Conservation (phyloP, 495 filamentous ascomycete genomes). For the Amniculicola lignicola region DNA sequence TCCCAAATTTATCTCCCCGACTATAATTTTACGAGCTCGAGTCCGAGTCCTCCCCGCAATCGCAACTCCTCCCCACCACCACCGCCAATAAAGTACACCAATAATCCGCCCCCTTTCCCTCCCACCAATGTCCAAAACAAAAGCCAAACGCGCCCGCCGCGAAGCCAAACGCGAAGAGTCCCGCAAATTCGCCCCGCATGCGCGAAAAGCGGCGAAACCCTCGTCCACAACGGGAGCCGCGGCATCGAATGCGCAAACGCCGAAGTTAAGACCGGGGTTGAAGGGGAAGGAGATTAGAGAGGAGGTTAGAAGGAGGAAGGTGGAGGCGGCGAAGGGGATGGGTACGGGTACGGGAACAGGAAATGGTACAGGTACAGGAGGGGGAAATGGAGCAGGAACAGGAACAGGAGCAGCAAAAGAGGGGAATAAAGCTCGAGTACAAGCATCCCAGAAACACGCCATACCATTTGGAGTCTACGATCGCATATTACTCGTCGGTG, state of each 20-base stretch:
- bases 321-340: too few species aligned
- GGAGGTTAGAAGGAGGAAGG: too few species aligned
- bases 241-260: not conserved
- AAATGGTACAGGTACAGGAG: too few species aligned
- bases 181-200: conserved; percentile 4
- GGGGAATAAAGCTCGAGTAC: not conserved
- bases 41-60: not conserved
- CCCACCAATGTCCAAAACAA: conserved; percentile 23
- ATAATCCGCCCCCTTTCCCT: not conserved
- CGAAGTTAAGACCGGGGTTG: too few species aligned
- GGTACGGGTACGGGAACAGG: too few species aligned
- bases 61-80: not conserved
- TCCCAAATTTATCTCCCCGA: conserved; percentile 5
- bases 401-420: too few species aligned
- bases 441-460: conserved; percentile 16
- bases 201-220: conserved; percentile 4
- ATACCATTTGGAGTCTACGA: conserved; percentile 68
- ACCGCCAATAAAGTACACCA: not conserved
- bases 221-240: not conserved
- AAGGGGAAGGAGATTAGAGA: too few species aligned
- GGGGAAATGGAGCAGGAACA: too few species aligned
- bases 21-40: not conserved
- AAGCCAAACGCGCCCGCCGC: conserved; percentile 20
- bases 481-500: conserved; percentile 79
- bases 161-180: conserved; percentile 18